Percentiles rank a stretch among this genome's conserved stretches.
phyloP scores from a whole-genome alignment of 441 rosid species.

The Jatropha podagrica region DNA sequence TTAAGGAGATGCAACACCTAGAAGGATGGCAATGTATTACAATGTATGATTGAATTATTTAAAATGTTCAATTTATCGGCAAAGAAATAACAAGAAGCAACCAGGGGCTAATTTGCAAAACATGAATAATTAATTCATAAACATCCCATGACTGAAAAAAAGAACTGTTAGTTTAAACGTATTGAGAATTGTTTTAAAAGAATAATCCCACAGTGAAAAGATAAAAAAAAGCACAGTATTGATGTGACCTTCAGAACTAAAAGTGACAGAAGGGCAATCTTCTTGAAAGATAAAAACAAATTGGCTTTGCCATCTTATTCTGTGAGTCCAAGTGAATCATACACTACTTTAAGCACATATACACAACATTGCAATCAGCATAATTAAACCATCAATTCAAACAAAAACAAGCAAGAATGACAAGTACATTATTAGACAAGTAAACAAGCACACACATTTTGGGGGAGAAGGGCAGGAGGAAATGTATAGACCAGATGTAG shows the following conservation, averaged over 20 bases:
- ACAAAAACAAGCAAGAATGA: neutral
- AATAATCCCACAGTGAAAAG: neutral
- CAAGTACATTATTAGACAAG: neutral
- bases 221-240: neutral
- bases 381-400: neutral
- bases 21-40: neutral
- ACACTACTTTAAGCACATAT: neutral
- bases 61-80: too few species aligned
- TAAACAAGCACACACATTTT: neutral
- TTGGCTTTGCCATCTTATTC: too few species aligned
- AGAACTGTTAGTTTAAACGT: too few species aligned
- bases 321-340: too few species aligned
- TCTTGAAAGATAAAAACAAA: too few species aligned
- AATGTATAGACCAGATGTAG: conserved; percentile 68
- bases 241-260: neutral
- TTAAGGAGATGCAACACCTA: neutral
- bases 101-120: too few species aligned
- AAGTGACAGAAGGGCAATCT: neutral
- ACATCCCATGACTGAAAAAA: too few species aligned
- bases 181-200: too few species aligned
- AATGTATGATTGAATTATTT: too few species aligned
- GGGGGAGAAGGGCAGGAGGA: neutral
- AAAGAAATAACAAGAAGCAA: too few species aligned
- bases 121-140: too few species aligned
- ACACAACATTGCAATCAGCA: neutral